Evolutionary conservation across 768 basidiomycete genomes (phyloP), one percentile per base, ranked within the genome.

Genomic region (Suillus subluteus): DNA sequence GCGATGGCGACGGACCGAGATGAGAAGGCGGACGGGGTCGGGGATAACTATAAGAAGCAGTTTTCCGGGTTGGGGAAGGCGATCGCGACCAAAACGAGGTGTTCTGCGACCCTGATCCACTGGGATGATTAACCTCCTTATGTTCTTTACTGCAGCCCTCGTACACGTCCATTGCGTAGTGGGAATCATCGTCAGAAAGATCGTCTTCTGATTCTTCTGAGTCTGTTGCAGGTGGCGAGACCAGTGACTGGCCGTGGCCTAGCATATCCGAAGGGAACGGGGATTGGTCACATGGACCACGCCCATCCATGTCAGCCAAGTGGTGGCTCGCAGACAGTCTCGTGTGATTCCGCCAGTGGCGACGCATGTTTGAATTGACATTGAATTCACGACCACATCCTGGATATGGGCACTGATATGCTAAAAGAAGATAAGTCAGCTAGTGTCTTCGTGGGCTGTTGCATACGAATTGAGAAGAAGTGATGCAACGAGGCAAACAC

Each of bases 301-400:
- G 63, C 18, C 63, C 44, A 30, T 68, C 61, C 35, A 61, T 65
- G 63, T 78, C 76, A 50, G 30, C 58, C 0, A 72, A 69, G 0
- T 76, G 54, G 0, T 76, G 54, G 62, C 68, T 73, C 11, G 70
- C 61, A 30, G 76, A 67, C 0, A 70, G 70, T 59, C 71, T 77
- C 62, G 76, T 78, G 67, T 93, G 91, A 74, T 91, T 92, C 55
- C 91, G 82, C 73, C 87, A 89, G 71, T 94, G 92, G 6, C 92
- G 82, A 38, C 92, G 84, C 92, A 93, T 94, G 75, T 94, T 94
- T 0, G 90, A 91, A 73, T 92, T 91, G 58, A 92, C 92, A 69
- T 92, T 93, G 78, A 94, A 94, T 66, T 89, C 86, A 41, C 90
- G 84, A 46, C 88, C 89, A 73, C 91, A 93, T 52, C 87, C 84